Evolutionary conservation across 805 yeast species (phyloP).

Genomic region (Peterozyma toletana): DNA sequence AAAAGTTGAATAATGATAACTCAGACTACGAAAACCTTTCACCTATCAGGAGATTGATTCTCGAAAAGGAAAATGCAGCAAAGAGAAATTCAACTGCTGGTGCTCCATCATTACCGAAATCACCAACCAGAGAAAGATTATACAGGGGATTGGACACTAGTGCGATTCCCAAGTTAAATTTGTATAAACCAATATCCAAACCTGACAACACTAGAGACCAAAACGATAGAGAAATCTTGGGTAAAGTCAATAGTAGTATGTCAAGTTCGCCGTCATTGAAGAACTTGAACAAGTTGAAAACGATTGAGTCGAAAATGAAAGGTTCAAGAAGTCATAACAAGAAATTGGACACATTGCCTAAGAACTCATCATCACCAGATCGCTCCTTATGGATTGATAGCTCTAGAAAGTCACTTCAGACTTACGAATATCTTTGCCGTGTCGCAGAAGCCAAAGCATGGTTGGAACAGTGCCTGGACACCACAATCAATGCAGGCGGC

Average conservation of each 20-base stretch:
- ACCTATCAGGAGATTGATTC: conserved; percentile 24
- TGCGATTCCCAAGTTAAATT: conserved; percentile 2
- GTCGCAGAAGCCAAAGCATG: conserved; percentile 43
- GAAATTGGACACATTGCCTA: not conserved
- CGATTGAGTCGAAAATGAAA: conserved; percentile 19
- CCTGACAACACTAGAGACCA: conserved; percentile 11
- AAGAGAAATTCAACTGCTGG: conserved; percentile 18
- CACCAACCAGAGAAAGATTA: conserved; percentile 3
- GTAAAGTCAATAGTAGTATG: conserved; percentile 23
- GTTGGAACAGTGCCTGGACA: conserved; percentile 30
- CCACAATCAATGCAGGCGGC: conserved; percentile 18
- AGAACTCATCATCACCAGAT: not conserved
- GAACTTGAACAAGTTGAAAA: conserved; percentile 22
- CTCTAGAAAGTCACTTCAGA: conserved; percentile 18
- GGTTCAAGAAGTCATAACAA: conserved; percentile 9
- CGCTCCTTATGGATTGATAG: conserved; percentile 14
- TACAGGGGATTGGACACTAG: not conserved
- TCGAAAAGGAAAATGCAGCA: conserved; percentile 23
- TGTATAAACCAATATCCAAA: conserved; percentile 3
- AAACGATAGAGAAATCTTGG: conserved; percentile 22
- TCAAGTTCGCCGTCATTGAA: conserved; percentile 28
- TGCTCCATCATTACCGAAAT: conserved; percentile 14
- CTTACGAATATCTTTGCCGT: conserved; percentile 45
- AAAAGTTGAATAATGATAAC: not conserved
- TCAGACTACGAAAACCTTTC: conserved; percentile 11